Evolutionary conservation across 495 filamentous ascomycete species (phyloP).

Genomic region (Geoglossum glabrum): DNA sequence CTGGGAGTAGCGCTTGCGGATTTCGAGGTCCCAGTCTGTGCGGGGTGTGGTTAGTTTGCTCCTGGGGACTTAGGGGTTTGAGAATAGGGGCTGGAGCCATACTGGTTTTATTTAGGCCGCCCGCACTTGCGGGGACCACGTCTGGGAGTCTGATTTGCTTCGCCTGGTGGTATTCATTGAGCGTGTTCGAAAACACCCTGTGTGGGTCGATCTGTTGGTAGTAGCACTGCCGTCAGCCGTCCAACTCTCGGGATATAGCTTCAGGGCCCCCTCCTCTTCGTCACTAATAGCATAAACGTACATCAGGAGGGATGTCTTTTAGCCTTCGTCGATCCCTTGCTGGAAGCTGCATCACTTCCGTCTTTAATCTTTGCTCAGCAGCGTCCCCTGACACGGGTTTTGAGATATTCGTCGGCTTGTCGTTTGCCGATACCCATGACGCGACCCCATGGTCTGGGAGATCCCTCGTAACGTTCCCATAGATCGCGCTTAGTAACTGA

Average conservation of each 20-base stretch:
- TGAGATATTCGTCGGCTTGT: slow-evolving; percentile 65
- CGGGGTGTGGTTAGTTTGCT: not conserved
- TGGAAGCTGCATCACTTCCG: slow-evolving; percentile 82
- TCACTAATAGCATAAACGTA: slow-evolving; percentile 16
- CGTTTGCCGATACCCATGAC: slow-evolving; percentile 86
- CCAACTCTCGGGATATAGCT: not conserved
- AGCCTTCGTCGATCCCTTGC: slow-evolving; percentile 68
- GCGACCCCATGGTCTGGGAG: slow-evolving; percentile 82
- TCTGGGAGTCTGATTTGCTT: slow-evolving; percentile 47
- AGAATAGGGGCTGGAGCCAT: slow-evolving; percentile 17
- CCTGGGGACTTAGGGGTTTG: not conserved
- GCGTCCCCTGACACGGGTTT: slow-evolving; percentile 74
- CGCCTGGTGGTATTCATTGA: slow-evolving; percentile 48
- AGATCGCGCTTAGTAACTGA: slow-evolving; percentile 66
- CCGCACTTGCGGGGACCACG: slow-evolving; percentile 62
- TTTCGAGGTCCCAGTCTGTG: slow-evolving; percentile 74
- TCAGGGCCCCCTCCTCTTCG: not conserved
- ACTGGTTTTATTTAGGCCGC: slow-evolving; percentile 77
- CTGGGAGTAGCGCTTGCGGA: slow-evolving; percentile 76
- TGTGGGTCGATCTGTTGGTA: slow-evolving; percentile 28
- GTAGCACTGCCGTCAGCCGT: not conserved
- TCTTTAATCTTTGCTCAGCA: slow-evolving; percentile 77
- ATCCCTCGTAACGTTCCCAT: slow-evolving; percentile 70
- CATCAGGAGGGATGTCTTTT: slow-evolving; percentile 50
- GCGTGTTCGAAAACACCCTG: slow-evolving; percentile 33